Percentiles rank a stretch among this genome's conserved stretches.
These are phyloP conservation scores for Mycena latifolia DNA, from an alignment of 768 basidiomycete species.

Conservation along the genomic window DNA sequence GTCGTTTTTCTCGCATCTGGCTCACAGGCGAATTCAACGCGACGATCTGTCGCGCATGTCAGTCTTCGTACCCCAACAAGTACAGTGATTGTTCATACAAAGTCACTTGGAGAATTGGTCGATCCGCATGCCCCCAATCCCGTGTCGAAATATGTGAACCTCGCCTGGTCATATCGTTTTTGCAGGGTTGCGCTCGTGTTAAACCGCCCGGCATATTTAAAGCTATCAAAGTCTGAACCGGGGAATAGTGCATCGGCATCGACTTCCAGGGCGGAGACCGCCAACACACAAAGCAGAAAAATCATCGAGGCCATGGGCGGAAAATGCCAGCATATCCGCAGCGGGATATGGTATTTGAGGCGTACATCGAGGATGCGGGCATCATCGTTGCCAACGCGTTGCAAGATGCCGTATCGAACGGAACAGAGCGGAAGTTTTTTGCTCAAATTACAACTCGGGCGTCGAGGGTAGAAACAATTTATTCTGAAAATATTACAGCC, in stretches of 20 bases:
- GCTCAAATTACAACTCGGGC: too few relatives aligned
- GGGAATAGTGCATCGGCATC: conserved; percentile 6
- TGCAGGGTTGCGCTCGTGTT: conserved; percentile 28
- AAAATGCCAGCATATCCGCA: neutral
- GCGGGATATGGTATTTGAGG: neutral
- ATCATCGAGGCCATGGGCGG: conserved; percentile 10
- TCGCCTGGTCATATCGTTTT: conserved; percentile 45
- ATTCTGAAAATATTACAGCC: conserved; percentile 24
- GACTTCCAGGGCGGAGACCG: conserved; percentile 7
- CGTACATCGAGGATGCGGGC: neutral
- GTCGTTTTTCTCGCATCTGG: neutral
- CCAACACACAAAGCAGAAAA: conserved; percentile 7
- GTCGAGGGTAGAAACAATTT: conserved; percentile 15
- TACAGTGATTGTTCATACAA: conserved; percentile 44
- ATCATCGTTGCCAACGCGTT: conserved; percentile 2
- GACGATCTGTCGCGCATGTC: conserved; percentile 50
- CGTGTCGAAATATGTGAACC: conserved; percentile 47
- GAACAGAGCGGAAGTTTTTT: too few relatives aligned
- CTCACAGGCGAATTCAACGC: conserved; percentile 50
- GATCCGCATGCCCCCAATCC: conserved; percentile 64
- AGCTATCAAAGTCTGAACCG: neutral
- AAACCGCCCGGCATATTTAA: neutral
- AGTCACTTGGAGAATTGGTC: conserved; percentile 53
- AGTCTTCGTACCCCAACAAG: conserved; percentile 1
- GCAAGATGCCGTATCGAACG: too few relatives aligned